These are phyloP conservation scores for Magnaporthales sp. DNA, from an alignment of 2,329 filamentous ascomycete species.

Conservation along the genomic window DNA sequence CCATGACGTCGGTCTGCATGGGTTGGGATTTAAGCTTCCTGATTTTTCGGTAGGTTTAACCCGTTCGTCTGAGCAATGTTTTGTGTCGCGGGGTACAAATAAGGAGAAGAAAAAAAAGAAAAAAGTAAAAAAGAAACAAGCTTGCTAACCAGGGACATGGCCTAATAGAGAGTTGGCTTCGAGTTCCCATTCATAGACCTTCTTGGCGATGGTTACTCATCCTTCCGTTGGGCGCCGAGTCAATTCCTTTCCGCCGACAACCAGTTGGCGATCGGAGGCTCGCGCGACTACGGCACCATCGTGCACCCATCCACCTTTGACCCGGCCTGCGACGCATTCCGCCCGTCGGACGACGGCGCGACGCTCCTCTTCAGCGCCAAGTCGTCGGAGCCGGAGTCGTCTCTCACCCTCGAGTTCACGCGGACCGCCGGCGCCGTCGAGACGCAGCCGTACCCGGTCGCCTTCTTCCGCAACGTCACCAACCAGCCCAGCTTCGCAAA, in stretches of 20 bases:
- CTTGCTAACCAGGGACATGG: slow-evolving; percentile 8
- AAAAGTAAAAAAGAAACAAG: neutral
- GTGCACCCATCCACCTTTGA: slow-evolving; percentile 33
- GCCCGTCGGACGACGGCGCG: neutral
- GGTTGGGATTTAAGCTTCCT: slow-evolving; percentile 26
- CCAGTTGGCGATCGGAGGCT: slow-evolving; percentile 32
- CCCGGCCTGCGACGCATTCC: slow-evolving; percentile 40
- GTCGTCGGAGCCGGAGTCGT: slow-evolving; percentile 15
- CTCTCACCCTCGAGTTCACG: slow-evolving; percentile 15
- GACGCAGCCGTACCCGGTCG: slow-evolving; percentile 22
- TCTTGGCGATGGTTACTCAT: slow-evolving; percentile 37
- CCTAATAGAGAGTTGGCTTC: slow-evolving; percentile 34
- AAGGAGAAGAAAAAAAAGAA: no score
- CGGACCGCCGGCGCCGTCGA: slow-evolving; percentile 12
- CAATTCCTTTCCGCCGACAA: slow-evolving; percentile 36
- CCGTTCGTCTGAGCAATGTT: neutral
- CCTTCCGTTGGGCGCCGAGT: slow-evolving; percentile 40
- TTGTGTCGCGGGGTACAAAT: no score
- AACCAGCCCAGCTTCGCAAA: slow-evolving; percentile 48
- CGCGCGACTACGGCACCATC: slow-evolving; percentile 34
- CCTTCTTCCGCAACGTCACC: slow-evolving; percentile 39
- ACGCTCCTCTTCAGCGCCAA: slow-evolving; percentile 8
- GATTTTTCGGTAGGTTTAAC: slow-evolving; percentile 36
- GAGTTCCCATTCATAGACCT: slow-evolving; percentile 49
- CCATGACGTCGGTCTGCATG: slow-evolving; percentile 37